Evolutionary conservation across 768 basidiomycete species (phyloP).

Genomic region (Lactarius hatsudake): DNA sequence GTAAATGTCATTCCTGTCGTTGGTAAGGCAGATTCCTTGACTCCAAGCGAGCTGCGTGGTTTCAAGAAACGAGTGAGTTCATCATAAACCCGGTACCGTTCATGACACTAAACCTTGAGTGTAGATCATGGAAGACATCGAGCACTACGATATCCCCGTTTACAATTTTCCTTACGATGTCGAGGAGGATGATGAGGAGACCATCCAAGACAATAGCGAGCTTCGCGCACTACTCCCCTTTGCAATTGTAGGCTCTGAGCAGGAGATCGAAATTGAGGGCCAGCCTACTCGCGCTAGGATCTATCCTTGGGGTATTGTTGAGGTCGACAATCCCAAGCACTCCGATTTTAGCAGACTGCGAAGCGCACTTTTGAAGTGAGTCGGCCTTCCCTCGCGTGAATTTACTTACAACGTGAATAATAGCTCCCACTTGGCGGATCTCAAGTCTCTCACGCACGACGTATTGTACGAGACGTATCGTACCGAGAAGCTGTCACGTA

Average conservation of each 20-base stretch:
- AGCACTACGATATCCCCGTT: conserved; percentile 95
- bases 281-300: conserved; percentile 88
- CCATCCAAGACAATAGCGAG: conserved; percentile 95
- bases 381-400: conserved; percentile 15
- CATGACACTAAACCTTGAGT: conserved; percentile 8
- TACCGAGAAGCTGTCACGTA: conserved; percentile 93
- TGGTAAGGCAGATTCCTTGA: conserved; percentile 95
- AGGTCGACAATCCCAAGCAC: conserved; percentile 99
- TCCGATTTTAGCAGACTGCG: conserved; percentile 96
- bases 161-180: conserved; percentile 99
- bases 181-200: conserved; percentile 99
- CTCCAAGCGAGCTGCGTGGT: conserved; percentile 85
- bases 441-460: conserved; percentile 93
- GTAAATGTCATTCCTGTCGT: conserved; percentile 99
- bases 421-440: conserved; percentile 90
- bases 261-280: conserved; percentile 92
- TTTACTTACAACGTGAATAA: conserved; percentile 12
- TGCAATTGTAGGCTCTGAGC: conserved; percentile 95
- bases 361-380: conserved; percentile 85
- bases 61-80: conserved; percentile 88
- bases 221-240: conserved; percentile 92
- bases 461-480: conserved; percentile 95
- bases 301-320: conserved; percentile 98
- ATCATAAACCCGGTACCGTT: neutral
- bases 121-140: conserved; percentile 99